Evolutionary conservation across 306 rosid species (phyloP).

Genomic region (Prinsepia uniflora): DNA sequence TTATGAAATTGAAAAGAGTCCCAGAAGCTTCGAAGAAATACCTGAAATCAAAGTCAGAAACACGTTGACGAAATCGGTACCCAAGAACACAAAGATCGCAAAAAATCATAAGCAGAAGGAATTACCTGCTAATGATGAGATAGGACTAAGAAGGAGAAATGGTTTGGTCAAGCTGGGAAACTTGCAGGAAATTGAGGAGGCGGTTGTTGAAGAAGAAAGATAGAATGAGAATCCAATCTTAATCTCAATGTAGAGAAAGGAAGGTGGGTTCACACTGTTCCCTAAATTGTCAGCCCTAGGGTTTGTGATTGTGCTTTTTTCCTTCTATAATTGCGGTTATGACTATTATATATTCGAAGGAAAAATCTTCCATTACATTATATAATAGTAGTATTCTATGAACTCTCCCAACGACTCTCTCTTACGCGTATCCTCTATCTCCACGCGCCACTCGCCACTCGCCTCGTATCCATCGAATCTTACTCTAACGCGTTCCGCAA

Average conservation of each 20-base stretch:
- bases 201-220: not conserved
- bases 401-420: no score
- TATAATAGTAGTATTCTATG: no score
- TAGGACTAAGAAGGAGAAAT: not conserved
- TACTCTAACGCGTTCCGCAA: not conserved
- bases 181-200: conserved; percentile 13
- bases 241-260: not conserved
- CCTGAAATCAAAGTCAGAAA: conserved; percentile 1
- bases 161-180: conserved; percentile 8
- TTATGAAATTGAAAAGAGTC: not conserved
- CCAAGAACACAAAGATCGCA: not conserved
- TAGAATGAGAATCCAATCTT: not conserved
- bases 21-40: conserved; percentile 11
- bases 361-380: not conserved
- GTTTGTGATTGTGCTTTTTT: not conserved
- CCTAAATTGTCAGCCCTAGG: not conserved
- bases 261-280: not conserved
- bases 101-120: not conserved
- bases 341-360: not conserved
- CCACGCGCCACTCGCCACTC: no score
- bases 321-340: not conserved
- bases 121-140: conserved; percentile 8
- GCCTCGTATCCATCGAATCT: not conserved
- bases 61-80: not conserved
- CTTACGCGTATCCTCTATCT: no score